Evolutionary conservation across 331 rosid species (phyloP).

Genomic region (Phaseolus coccineus): DNA sequence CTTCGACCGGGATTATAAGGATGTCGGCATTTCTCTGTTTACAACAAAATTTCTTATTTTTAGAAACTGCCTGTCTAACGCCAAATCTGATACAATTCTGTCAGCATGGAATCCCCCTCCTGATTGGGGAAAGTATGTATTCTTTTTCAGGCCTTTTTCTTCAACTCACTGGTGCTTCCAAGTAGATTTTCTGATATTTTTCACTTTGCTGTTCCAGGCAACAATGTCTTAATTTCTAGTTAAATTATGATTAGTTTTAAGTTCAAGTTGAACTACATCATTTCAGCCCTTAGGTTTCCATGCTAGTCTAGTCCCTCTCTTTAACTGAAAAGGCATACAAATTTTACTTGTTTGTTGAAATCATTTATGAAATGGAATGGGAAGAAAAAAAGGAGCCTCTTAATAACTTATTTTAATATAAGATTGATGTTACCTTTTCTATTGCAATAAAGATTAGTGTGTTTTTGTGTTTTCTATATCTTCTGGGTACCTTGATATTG

Average conservation of each 20-base stretch:
- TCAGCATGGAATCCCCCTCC: constrained; percentile 97
- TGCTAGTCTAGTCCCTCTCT: too few species aligned
- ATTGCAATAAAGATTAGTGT: not conserved
- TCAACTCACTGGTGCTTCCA: constrained; percentile 40
- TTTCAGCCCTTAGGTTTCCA: too few species aligned
- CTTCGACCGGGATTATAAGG: too few species aligned
- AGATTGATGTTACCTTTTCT: constrained; percentile 21
- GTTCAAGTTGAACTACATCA: too few species aligned
- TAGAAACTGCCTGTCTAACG: too few species aligned
- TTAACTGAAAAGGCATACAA: too few species aligned
- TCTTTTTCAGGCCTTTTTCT: constrained; percentile 31
- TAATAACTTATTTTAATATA: constrained; percentile 28
- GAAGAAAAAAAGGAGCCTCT: not conserved
- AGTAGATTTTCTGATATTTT: constrained; percentile 20
- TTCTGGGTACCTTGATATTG: constrained; percentile 25
- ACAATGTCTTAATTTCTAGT: too few species aligned
- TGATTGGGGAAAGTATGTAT: constrained; percentile 96
- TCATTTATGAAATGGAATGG: not conserved
- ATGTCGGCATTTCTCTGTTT: too few species aligned
- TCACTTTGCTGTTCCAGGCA: too few species aligned
- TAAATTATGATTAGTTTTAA: too few species aligned
- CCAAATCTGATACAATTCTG: too few species aligned
- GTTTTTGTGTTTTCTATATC: constrained; percentile 29
- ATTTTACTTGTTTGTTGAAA: not conserved
- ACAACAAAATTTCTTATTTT: too few species aligned